Conservation (phyloP, 2,329 filamentous ascomycete genomes). For the Pestalotiopsis sp. region DNA sequence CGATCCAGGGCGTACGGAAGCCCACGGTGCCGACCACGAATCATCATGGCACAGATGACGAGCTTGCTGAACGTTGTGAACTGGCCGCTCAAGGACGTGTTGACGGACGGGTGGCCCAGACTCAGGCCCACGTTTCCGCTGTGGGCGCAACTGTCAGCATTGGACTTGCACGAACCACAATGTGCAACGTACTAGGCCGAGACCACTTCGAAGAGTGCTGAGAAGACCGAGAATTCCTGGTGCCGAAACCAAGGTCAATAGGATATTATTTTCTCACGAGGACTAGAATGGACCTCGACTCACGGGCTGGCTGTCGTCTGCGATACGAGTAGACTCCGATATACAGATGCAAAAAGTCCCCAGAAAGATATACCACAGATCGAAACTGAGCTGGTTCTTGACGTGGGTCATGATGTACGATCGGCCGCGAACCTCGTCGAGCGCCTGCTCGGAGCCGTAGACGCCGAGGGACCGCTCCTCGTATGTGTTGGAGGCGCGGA, state of each 20-base stretch:
- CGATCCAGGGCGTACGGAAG: constrained; percentile 58
- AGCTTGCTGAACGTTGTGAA: constrained; percentile 42
- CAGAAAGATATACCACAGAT: constrained; percentile 44
- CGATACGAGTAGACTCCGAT: constrained; percentile 11
- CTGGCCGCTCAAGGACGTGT: constrained; percentile 4
- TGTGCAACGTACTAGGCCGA: constrained; percentile 46
- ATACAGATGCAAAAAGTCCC: constrained; percentile 39
- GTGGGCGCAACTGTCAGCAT: background rate
- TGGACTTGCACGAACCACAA: background rate
- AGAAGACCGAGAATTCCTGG: constrained; percentile 50
- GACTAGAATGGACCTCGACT: constrained; percentile 32
- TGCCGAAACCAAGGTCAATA: background rate
- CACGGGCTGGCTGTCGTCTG: constrained; percentile 45
- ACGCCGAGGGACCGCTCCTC: constrained; percentile 60
- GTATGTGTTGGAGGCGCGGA: constrained; percentile 62
- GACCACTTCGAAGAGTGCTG: constrained; percentile 58
- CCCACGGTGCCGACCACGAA: constrained; percentile 56
- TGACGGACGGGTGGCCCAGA: constrained; percentile 3
- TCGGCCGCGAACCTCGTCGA: background rate
- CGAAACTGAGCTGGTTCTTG: constrained; percentile 49
- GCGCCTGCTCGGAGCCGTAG: constrained; percentile 30
- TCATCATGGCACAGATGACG: constrained; percentile 58
- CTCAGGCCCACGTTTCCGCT: constrained; percentile 10
- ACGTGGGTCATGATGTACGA: constrained; percentile 48
- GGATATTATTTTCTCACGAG: background rate